Evolutionary conservation across 192 early-diverging fungal species (phyloP), one percentile per base, ranked within the genome.

Genomic region (Phycomyces nitens): DNA sequence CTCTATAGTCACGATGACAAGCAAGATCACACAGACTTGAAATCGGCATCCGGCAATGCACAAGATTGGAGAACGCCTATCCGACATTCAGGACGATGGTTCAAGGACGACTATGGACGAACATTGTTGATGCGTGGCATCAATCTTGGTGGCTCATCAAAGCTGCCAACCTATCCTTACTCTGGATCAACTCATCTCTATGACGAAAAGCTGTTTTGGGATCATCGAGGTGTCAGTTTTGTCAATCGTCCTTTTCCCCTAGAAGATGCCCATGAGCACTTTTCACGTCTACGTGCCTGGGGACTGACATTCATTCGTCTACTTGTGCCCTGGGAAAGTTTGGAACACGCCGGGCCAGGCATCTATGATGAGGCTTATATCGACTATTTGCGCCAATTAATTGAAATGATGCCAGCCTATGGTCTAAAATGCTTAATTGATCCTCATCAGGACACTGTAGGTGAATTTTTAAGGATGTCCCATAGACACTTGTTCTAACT

Each of bases 351-450:
- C 18, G 90, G 92, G 10, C 91, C 91, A n/a, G 91, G 92, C 2
- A 70, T 83, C 4, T 94, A 93, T 65, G 90, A 92, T 65, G 89
- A 92, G 49, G 84, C 83, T 53, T 94, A 80, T 60, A 94, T 94
- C 58, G 86, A 88, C 43, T 91, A 92, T 54, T 56, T 93, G 50
- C 69, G 87, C 9, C 63, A 75, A 51, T 62, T 94, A 4, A 80
- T 93, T 20, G 76, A 75, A 27, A 74, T 83, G 18, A 88, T 90
- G 72, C 76, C 81, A 53, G 73, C 82, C 27, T 89, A 89, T 77
- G 92, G 90, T 7, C 84, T 94, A 61, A 85, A 88, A 63, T 91
- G 89, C 65, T 89, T 94, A 41, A 90, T 94, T 55, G 88, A 94
- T 77, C 92, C 92, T 7, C 92, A 94, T 72, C 92, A 94, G 69